Evolutionary conservation across 768 basidiomycete species (phyloP).

Genomic region (Suillus sp.): DNA sequence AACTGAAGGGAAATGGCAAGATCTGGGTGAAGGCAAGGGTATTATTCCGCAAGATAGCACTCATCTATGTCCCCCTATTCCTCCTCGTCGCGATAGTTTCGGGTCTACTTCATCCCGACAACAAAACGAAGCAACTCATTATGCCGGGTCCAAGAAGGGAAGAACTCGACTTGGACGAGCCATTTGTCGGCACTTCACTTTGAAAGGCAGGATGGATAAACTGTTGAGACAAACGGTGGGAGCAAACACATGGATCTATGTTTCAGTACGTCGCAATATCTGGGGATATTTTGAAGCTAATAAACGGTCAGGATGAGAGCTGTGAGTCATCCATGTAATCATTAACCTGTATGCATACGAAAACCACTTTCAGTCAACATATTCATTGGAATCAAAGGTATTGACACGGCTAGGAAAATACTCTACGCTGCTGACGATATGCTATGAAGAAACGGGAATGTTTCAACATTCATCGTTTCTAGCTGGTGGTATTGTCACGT

Average conservation of each 20-base stretch:
- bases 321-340: constrained; percentile 38
- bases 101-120: constrained; percentile 23
- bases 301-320: constrained; percentile 47
- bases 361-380: constrained; percentile 48
- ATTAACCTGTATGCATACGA: not conserved
- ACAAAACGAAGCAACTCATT: constrained; percentile 44
- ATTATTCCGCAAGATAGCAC: constrained; percentile 40
- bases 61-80: constrained; percentile 13
- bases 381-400: constrained; percentile 68
- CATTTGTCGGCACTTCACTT: constrained; percentile 49
- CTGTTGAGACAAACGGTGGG: constrained; percentile 59
- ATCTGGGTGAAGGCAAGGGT: constrained; percentile 56
- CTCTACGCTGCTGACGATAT: not conserved
- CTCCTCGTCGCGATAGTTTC: constrained; percentile 25
- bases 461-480: constrained; percentile 72
- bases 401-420: not conserved
- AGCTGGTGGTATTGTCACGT: constrained; percentile 60
- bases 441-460: constrained; percentile 45
- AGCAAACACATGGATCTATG: constrained; percentile 71
- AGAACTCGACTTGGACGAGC: constrained; percentile 40
- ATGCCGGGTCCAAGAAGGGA: constrained; percentile 36
- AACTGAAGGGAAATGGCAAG: constrained; percentile 61
- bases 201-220: constrained; percentile 52
- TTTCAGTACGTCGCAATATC: constrained; percentile 42
- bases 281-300: constrained; percentile 6